Conservation (phyloP, 2,329 filamentous ascomycete species). For the Hypoxylon sp. region DNA sequence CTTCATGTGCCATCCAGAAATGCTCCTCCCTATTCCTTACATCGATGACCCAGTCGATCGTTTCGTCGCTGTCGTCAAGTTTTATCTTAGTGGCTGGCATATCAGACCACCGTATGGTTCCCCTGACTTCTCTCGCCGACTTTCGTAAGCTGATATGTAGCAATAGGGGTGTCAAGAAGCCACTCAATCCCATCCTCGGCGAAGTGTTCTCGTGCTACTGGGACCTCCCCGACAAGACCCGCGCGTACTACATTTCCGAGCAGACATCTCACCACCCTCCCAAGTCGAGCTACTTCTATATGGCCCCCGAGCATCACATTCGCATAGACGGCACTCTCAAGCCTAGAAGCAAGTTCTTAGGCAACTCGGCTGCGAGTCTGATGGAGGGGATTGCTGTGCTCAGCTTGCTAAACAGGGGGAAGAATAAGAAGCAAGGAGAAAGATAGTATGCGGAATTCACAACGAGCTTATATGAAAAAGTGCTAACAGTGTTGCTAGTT, state of each 20-base stretch:
- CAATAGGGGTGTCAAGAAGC: slow-evolving; percentile 92
- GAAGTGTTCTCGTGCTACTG: slow-evolving; percentile 96
- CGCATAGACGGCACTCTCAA: slow-evolving; percentile 96
- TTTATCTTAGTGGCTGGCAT: slow-evolving; percentile 98
- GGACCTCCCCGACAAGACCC: slow-evolving; percentile 85
- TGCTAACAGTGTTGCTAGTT: slow-evolving; percentile 59
- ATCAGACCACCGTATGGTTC: slow-evolving; percentile 88
- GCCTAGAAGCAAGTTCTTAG: slow-evolving; percentile 91
- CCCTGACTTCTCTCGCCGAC: slow-evolving; percentile 5
- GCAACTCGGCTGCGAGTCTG: slow-evolving; percentile 95
- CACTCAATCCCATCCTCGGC: slow-evolving; percentile 93
- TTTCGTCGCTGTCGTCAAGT: slow-evolving; percentile 96
- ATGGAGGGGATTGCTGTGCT: slow-evolving; percentile 97
- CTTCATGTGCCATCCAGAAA: slow-evolving; percentile 99
- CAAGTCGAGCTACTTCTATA: slow-evolving; percentile 99
- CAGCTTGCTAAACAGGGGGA: slow-evolving; percentile 79
- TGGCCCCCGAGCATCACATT: slow-evolving; percentile 92
- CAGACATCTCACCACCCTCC: slow-evolving; percentile 98
- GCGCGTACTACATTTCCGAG: slow-evolving; percentile 94
- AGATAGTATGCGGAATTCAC: slow-evolving; percentile 75
- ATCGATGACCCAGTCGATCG: slow-evolving; percentile 89
- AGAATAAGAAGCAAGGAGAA: slow-evolving; percentile 73
- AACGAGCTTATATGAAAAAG: background rate
- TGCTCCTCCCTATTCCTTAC: slow-evolving; percentile 83
- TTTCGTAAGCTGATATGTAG: slow-evolving; percentile 20